A percentile compares a stretch with the other conserved stretches of the same genome.
phyloP scores from a whole-genome alignment of 129 eudicot species.

The Scalesia atractyloides region DNA sequence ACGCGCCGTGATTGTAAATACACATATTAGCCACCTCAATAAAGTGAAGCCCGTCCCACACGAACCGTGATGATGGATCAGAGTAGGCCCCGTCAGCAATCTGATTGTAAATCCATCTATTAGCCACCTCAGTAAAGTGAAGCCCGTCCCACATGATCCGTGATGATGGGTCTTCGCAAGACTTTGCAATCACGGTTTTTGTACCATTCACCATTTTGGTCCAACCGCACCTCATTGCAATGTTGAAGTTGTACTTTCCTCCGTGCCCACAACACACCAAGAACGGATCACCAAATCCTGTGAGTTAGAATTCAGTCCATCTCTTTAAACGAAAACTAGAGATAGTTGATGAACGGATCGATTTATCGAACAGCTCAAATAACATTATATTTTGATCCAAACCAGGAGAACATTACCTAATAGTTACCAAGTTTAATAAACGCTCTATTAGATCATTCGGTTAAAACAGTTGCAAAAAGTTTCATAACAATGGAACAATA shows the following conservation, averaged over 20 bases:
- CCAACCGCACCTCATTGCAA: constrained; percentile 53
- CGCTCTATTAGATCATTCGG: no score
- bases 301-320: no score
- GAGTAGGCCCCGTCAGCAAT: constrained; percentile 64
- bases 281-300: no score
- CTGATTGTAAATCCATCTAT: constrained; percentile 67
- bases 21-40: constrained; percentile 82
- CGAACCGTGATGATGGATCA: constrained; percentile 57
- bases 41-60: constrained; percentile 81
- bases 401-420: no score
- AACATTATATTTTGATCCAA: no score
- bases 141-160: constrained; percentile 71
- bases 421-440: constrained; percentile 15
- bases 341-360: no score
- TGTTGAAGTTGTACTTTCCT: constrained; percentile 54
- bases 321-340: no score
- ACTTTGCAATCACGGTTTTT: constrained; percentile 40
- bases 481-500: constrained; percentile 27
- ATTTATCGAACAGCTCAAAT: no score
- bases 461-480: no score
- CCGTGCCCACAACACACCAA: no score
- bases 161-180: constrained; percentile 57
- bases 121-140: constrained; percentile 83
- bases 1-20: constrained; percentile 62
- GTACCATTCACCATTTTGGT: constrained; percentile 48